Base-by-base conservation (phyloP, 208 protist species). In the Acanthamoeba lenticulata region DNA sequence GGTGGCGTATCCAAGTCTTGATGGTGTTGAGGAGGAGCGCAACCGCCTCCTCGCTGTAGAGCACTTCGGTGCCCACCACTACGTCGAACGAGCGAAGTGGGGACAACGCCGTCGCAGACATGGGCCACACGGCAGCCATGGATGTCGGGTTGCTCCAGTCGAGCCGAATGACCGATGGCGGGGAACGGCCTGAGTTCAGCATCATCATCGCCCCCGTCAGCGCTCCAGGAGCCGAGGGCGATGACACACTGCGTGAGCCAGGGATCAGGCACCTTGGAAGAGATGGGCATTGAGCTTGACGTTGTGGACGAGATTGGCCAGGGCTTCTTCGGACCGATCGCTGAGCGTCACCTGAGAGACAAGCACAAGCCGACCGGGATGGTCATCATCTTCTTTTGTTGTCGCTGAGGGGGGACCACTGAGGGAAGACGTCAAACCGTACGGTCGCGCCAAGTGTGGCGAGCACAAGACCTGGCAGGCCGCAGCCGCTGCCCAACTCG, bases 401-500 rank as follows among this genome's bases (percentile, higher is more conserved):
- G 9, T 60, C 21, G 13, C n/a, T n/a, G n/a, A n/a, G n/a, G n/a
- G n/a, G n/a, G n/a, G n/a, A 69, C 60, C 19, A 69, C 60, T 29
- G 6, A 27, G 24, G 24, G 60, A 69, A 34, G 60, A 34, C 27
- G 60, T n/a, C 52, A 60, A 21, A 24, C 52, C 2, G 29, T 74
- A 74, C 65, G 2, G 65, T 74, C 15, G 72, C 72, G 3, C 72
- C 72, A 21, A 83, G 72, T 5, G 72, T 38, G 40, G 72, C 72
- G 2, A 83, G 72, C 72, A 83, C 72, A 3, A 83, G 72, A 13
- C 72, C 72, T 49, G 72, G 72, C 72, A 83, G 72, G 40, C 72
- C 72, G 29, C 72, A 83, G 42, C 72, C 72, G 72, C 72, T 83
- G 72, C 72, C 72, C 2, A 83, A 38, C 72, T 83, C 72, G 72